phyloP scores from a whole-genome alignment of 345 rosid species.

The Eucalyptus sp. region DNA sequence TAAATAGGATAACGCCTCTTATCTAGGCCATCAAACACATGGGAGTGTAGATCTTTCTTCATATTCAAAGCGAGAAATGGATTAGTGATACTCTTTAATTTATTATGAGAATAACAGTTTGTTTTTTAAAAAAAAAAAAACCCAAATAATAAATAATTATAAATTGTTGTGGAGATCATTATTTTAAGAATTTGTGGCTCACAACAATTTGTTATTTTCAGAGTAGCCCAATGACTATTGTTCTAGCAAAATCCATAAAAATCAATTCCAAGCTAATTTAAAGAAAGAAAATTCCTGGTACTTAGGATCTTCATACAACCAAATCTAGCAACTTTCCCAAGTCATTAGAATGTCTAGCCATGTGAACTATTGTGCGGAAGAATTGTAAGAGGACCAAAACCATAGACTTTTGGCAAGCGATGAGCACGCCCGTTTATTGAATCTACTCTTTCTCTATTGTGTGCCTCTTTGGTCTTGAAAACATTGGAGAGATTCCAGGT shows the following conservation, averaged over 20 bases:
- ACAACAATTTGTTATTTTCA: too few relatives aligned
- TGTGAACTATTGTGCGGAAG: background rate
- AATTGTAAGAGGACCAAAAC: background rate
- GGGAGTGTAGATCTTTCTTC: background rate
- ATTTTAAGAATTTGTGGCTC: too few relatives aligned
- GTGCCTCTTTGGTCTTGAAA: too few relatives aligned
- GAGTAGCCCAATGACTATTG: accelerated
- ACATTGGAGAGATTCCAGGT: too few relatives aligned
- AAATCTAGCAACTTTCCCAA: background rate
- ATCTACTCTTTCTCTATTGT: too few relatives aligned
- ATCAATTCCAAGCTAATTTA: background rate
- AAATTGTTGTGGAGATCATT: too few relatives aligned
- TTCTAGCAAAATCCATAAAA: background rate
- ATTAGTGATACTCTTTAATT: too few relatives aligned
- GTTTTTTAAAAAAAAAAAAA: background rate
- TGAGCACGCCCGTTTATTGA: too few relatives aligned
- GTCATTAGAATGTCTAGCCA: background rate
- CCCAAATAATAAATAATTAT: too few relatives aligned
- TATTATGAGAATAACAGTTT: background rate
- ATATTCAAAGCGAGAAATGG: too few relatives aligned
- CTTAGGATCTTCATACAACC: background rate
- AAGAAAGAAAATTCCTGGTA: background rate
- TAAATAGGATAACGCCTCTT: background rate
- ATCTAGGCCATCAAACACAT: background rate
- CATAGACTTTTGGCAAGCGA: background rate